Base-by-base conservation (phyloP, 176 grass and related monocot genomes). In the Triticum turgidum region DNA sequence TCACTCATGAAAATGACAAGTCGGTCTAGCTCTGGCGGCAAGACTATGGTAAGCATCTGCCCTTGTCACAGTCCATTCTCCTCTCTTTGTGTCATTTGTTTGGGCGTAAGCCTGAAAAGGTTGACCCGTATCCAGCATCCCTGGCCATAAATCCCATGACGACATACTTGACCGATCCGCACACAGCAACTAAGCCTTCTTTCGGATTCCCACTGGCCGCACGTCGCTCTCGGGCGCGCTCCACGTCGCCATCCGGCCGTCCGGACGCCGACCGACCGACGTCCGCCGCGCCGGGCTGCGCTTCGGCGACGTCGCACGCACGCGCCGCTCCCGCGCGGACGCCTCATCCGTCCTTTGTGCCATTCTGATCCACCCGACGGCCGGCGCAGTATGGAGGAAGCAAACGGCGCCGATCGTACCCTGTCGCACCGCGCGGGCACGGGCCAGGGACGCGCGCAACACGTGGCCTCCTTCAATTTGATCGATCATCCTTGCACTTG, bases 401-500 rank as follows among this genome's bases (percentile, higher is more conserved):
- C 11, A 17, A 47, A 38, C 72, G 42, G 21, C 72, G n/a, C 17
- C 27, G 9, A 63, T 63, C 9, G 56, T 63, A 63, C 20, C 59
- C 21, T 9, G 59, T 2, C 59, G 59, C 52, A 52, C 49, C 51
- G 51, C 51, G 18, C 49, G 14, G 49, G 49, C 49, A 22, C 59
- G 7, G 18, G 68, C 70, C 38, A 56, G 69, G 21, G 77, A 21
- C 18, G 56, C 29, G 45, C 18, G 38, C 39, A 29, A 41, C 76
- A 73, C 64, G 80, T 70, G 80, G 51, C 11, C 35, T 37, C 63
- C 88, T 65, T 69, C 61, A 34, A 69, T 51, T 5, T n/a, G 15
- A 15, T 6, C 34, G 15, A 9, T 7, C 69, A 20, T 11, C 9
- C 47, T 58, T 4, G 6, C 17, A 4, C 45, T 3, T 30, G 56